These are phyloP conservation scores for Ophiostoma sp. DNA, from an alignment of 2,329 filamentous ascomycete species.

Conservation along the genomic window DNA sequence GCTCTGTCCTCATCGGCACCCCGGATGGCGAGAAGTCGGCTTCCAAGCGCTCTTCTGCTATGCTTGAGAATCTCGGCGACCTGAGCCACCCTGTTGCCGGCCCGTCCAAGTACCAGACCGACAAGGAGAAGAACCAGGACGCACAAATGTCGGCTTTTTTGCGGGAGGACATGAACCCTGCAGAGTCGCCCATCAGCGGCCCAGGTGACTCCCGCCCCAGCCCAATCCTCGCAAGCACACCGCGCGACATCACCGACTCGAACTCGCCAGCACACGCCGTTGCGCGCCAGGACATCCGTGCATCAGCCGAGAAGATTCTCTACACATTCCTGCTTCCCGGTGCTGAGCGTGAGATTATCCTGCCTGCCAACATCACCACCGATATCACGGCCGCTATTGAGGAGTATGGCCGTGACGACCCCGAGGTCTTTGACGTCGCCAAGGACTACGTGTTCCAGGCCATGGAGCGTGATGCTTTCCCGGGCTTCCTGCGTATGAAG, in stretches of 20 bases:
- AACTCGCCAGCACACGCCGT: conserved; percentile 80
- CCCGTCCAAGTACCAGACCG: conserved; percentile 57
- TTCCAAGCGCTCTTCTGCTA: conserved; percentile 78
- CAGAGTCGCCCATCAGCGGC: conserved; percentile 53
- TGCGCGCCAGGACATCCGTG: conserved; percentile 80
- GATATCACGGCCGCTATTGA: conserved; percentile 86
- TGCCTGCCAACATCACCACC: conserved; percentile 79
- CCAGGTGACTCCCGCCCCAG: conserved; percentile 37
- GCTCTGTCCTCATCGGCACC: conserved; percentile 87
- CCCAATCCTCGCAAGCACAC: conserved; percentile 51
- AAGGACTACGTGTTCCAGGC: conserved; percentile 99
- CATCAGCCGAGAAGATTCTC: conserved; percentile 96
- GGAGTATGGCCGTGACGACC: conserved; percentile 85
- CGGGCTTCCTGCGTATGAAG: conserved; percentile 90
- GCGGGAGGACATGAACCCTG: conserved; percentile 52
- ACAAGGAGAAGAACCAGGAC: conserved; percentile 73
- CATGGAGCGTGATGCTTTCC: conserved; percentile 99
- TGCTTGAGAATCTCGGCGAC: conserved; percentile 69
- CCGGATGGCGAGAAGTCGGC: conserved; percentile 74
- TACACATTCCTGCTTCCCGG: conserved; percentile 93
- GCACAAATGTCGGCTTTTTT: conserved; percentile 89
- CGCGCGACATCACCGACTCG: conserved; percentile 62
- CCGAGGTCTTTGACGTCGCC: conserved; percentile 92
- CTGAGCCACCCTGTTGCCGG: conserved; percentile 54
- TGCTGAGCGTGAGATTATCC: conserved; percentile 92